Percentiles rank a stretch among this genome's conserved stretches.
phyloP scores from a whole-genome alignment of 2,329 filamentous ascomycete species.

The Aureobasidium namibiae region DNA sequence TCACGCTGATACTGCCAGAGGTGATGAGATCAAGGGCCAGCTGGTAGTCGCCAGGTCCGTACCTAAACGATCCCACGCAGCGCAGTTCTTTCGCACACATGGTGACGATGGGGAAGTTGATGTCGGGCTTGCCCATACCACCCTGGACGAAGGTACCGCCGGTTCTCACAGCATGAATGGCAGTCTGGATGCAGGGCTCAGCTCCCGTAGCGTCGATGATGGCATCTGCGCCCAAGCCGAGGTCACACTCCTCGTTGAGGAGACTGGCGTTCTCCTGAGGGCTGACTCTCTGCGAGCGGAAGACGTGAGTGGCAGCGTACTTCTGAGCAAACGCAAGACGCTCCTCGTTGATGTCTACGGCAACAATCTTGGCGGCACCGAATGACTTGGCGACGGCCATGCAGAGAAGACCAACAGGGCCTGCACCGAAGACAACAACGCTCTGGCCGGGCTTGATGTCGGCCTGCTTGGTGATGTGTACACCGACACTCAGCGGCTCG shows the following conservation, averaged over 20 bases:
- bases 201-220: conserved; percentile 76
- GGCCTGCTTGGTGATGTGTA: conserved; percentile 36
- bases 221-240: conserved; percentile 55
- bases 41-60: conserved; percentile 59
- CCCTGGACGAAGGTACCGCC: conserved; percentile 74
- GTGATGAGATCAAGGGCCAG: conserved; percentile 69
- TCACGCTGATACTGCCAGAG: conserved; percentile 59
- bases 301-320: conserved; percentile 30
- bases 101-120: conserved; percentile 82
- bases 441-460: conserved; percentile 18
- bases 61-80: conserved; percentile 58
- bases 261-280: conserved; percentile 18
- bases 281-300: conserved; percentile 24
- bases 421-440: conserved; percentile 50
- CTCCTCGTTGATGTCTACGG: conserved; percentile 49
- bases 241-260: conserved; percentile 17
- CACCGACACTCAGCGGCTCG: conserved; percentile 51
- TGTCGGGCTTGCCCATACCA: conserved; percentile 78
- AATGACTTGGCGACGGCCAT: conserved; percentile 50
- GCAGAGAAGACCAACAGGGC: conserved; percentile 53
- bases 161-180: conserved; percentile 58
- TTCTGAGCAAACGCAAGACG: conserved; percentile 48
- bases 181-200: conserved; percentile 68
- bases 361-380: conserved; percentile 51
- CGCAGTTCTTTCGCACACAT: conserved; percentile 82